Base-by-base conservation (phyloP, 306 rosid species). In the Cucurbita argyrosperma region DNA sequence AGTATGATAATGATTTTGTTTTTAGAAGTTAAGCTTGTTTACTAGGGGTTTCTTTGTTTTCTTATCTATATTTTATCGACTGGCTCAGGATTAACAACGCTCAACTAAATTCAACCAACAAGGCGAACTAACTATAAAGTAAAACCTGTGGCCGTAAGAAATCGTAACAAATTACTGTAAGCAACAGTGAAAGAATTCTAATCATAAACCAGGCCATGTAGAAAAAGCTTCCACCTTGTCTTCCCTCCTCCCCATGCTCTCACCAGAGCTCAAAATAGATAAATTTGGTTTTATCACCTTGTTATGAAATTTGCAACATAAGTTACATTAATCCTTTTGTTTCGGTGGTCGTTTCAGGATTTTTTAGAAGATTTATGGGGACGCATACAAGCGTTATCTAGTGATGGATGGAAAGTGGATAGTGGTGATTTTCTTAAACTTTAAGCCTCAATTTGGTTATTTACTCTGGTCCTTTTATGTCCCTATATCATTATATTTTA, bases 291-390 rank as follows among this genome's bases (percentile, higher is more conserved):
- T 65, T 43, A 16, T 42, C 71, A 21, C 52, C 11, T 47, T 68
- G 12, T 46, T 3, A 46, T 5, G 56, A 47, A 4, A 47, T 46
- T 47, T 21, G 10, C 19, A 47, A 13, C 6, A 68, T 47, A 21
- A 21, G 21, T 46, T 46, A 7, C 38, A 13, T 62, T 65, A 7
- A 77, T 65, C 9, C 4, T 37, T 50, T 55, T 45, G 56, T 68
- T 71, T 64, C 62, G 39, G 54, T 72, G 67, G 8, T 23, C 63
- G 16, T 77, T 46, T 82, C 82, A 94, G 99, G 97, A 94, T 81
- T 94, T 94, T 74, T 81, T 94, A 86, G 99, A 94, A 82, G 99
- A 94, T 84, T 83, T 94, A 38, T 94, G 97, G 97, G 89, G 82
- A 58, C 96, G 89, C 63, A 74, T 94, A 64, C 92, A 88, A 76